Evolutionary conservation across 2,329 filamentous ascomycete species (phyloP).

Genomic region (Pseudonectria buxi): DNA sequence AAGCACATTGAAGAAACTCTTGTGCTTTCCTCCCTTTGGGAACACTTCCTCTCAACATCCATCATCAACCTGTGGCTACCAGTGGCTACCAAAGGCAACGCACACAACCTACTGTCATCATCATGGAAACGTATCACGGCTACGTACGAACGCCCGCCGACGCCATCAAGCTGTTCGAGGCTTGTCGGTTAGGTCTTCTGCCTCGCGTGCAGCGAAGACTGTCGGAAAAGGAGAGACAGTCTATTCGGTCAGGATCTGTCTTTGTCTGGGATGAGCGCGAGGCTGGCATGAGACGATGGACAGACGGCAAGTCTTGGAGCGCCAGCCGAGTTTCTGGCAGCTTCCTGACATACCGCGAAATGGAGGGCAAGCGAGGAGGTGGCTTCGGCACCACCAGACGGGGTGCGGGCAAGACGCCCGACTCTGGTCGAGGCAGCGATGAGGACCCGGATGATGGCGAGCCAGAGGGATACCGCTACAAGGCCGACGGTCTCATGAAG

Average conservation of each 20-base stretch:
- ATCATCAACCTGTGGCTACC: too few species aligned
- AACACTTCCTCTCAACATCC: constrained; percentile 5
- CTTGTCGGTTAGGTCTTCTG: constrained; percentile 80
- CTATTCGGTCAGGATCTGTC: constrained; percentile 91
- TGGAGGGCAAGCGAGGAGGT: constrained; percentile 95
- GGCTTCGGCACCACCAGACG: constrained; percentile 56
- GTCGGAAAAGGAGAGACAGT: constrained; percentile 94
- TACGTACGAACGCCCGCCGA: constrained; percentile 93
- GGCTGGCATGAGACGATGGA: constrained; percentile 97
- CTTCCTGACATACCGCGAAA: constrained; percentile 94
- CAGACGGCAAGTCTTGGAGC: constrained; percentile 98
- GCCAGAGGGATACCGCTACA: constrained; percentile 88
- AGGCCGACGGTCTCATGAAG: constrained; percentile 96
- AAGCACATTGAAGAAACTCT: constrained; percentile 3
- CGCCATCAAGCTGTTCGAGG: constrained; percentile 97
- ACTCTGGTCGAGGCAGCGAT: constrained; percentile 73
- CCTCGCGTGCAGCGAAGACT: constrained; percentile 87
- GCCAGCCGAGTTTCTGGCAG: constrained; percentile 95
- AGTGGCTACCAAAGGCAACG: constrained; percentile 9
- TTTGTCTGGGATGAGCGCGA: constrained; percentile 99
- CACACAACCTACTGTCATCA: constrained; percentile 20
- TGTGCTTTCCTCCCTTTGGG: constrained; percentile 11
- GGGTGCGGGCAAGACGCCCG: constrained; percentile 68
- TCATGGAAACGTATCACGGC: constrained; percentile 95
- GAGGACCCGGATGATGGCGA: constrained; percentile 80